phyloP scores from a whole-genome alignment of 1,139 yeast genomes.

The Debaryomyces robertsiae region DNA sequence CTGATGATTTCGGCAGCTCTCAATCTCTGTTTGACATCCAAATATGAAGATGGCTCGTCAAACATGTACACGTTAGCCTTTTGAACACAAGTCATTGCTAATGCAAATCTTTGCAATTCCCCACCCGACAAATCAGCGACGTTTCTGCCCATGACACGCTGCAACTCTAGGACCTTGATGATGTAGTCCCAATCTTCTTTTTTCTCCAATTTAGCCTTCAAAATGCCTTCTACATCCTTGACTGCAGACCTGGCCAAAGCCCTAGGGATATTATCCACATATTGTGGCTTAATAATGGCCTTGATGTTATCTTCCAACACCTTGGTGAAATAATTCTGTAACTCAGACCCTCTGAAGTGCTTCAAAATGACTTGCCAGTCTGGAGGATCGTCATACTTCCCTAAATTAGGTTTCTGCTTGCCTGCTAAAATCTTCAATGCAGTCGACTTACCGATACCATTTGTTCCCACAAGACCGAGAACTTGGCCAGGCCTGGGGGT shows the following conservation, averaged over 20 bases:
- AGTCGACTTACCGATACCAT: constrained; percentile 99
- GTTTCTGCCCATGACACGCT: constrained; percentile 77
- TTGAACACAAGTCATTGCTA: constrained; percentile 96
- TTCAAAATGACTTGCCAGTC: constrained; percentile 93
- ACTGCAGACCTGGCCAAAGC: constrained; percentile 88
- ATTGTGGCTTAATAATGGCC: constrained; percentile 96
- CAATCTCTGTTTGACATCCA: constrained; percentile 98
- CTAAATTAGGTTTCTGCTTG: constrained; percentile 95
- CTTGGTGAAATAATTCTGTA: constrained; percentile 93
- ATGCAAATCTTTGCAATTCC: constrained; percentile 96
- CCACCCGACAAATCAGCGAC: constrained; percentile 94
- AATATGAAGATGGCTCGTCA: constrained; percentile 97
- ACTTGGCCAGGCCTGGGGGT: constrained; percentile 99
- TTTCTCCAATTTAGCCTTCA: constrained; percentile 75
- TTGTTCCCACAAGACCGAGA: constrained; percentile 94
- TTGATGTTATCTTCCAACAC: constrained; percentile 90
- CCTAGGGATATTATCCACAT: constrained; percentile 94
- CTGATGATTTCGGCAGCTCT: constrained; percentile 95
- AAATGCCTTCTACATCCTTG: constrained; percentile 81
- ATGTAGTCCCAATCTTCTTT: constrained; percentile 60
- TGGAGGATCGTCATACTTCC: constrained; percentile 92
- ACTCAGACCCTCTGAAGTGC: constrained; percentile 93
- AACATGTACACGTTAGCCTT: constrained; percentile 96
- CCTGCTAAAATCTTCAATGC: constrained; percentile 98
- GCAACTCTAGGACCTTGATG: constrained; percentile 70